A percentile compares a stretch with the other conserved stretches of the same genome.
Evolutionary conservation across 306 rosid genomes (phyloP).

Genomic region (Cucumis melo): DNA sequence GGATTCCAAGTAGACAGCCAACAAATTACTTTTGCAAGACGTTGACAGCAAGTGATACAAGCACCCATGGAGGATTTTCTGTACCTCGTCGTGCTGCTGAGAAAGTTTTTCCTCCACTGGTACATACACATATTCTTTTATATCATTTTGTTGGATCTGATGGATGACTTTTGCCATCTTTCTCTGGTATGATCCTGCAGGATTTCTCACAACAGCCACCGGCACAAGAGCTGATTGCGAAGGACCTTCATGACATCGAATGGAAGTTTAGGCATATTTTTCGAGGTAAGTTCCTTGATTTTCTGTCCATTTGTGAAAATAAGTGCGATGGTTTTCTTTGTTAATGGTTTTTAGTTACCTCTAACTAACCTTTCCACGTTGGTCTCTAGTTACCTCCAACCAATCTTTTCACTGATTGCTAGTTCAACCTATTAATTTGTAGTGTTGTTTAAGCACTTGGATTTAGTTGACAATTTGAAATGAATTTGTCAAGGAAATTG

Average conservation of each 20-base stretch:
- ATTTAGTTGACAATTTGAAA: not conserved
- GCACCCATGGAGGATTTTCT: conserved; percentile 88
- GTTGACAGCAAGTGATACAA: conserved; percentile 77
- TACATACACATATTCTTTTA: conserved; percentile 16
- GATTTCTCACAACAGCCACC: conserved; percentile 79
- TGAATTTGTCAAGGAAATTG: not conserved
- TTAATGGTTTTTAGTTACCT: not conserved
- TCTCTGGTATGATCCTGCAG: conserved; percentile 26
- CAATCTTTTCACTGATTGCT: not conserved
- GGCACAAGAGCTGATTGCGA: conserved; percentile 74
- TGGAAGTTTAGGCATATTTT: conserved; percentile 83
- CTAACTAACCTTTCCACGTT: not conserved
- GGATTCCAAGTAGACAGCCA: conserved; percentile 76
- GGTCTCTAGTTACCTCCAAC: not conserved
- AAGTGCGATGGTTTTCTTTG: not conserved
- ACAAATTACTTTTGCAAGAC: conserved; percentile 86
- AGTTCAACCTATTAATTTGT: not conserved
- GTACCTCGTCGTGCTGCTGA: conserved; percentile 95
- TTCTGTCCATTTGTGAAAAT: not conserved
- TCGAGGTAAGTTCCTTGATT: conserved; percentile 32
- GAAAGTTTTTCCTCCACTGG: conserved; percentile 85
- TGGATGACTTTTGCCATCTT: conserved; percentile 2
- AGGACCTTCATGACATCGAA: conserved; percentile 84
- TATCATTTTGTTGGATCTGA: conserved; percentile 8
- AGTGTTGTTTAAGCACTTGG: not conserved